Percentiles rank a stretch among this genome's conserved stretches.
Conservation (phyloP, 202 grass and related monocot genomes). For the Bolboschoenoplectus hybrid region DNA sequence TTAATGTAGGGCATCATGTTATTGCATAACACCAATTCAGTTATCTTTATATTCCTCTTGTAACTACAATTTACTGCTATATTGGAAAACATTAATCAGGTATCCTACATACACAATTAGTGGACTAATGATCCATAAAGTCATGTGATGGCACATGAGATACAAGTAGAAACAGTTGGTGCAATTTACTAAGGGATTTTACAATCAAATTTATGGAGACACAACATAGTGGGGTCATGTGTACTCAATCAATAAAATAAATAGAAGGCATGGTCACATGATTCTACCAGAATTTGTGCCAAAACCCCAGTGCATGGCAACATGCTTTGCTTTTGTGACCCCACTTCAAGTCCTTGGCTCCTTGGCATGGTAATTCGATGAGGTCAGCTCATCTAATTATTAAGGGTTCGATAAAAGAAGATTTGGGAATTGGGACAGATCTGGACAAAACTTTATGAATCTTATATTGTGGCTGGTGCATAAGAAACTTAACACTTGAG, state of each 20-base stretch:
- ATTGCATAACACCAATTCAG: background rate
- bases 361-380: constrained; percentile 22
- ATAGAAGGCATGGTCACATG: constrained; percentile 28
- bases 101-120: background rate
- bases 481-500: background rate
- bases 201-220: constrained; percentile 22
- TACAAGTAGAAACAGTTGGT: constrained; percentile 12
- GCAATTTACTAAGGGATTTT: background rate
- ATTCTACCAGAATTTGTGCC: background rate
- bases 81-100: background rate
- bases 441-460: background rate
- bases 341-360: constrained; percentile 1
- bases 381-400: constrained; percentile 1
- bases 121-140: constrained; percentile 6
- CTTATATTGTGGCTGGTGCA: background rate
- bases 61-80: background rate
- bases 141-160: constrained; percentile 25
- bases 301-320: constrained; percentile 25
- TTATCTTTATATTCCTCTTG: background rate
- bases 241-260: constrained; percentile 34
- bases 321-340: constrained; percentile 4
- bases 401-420: constrained; percentile 1
- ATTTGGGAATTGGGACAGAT: background rate
- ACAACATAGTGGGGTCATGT: constrained; percentile 36
- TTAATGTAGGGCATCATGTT: background rate